phyloP scores from a whole-genome alignment of 2,329 filamentous ascomycete species.

The Ascosphaera acerosa region DNA sequence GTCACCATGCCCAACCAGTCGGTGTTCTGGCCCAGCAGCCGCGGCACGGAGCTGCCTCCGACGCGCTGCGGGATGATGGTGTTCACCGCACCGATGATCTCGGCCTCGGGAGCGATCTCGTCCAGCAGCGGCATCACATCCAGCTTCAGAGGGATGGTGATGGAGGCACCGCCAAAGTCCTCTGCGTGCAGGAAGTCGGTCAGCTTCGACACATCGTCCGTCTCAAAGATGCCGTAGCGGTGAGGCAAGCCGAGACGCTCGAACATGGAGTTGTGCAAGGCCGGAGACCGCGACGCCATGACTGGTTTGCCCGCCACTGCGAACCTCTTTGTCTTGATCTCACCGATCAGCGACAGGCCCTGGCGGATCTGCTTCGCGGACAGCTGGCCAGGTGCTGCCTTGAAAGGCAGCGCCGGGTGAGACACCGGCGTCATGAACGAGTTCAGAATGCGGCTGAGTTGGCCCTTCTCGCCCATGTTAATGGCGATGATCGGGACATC shows the following conservation, averaged over 20 bases:
- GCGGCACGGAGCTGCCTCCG: constrained; percentile 16
- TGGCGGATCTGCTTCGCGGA: constrained; percentile 71
- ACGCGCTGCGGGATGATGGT: constrained; percentile 45
- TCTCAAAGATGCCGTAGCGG: constrained; percentile 52
- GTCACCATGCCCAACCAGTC: constrained; percentile 86
- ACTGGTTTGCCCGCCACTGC: constrained; percentile 78
- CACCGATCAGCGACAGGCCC: constrained; percentile 52
- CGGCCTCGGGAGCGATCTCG: constrained; percentile 51
- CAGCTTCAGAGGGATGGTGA: constrained; percentile 86
- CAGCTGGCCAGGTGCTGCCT: constrained; percentile 80
- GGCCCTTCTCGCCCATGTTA: constrained; percentile 78
- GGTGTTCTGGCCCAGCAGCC: constrained; percentile 69
- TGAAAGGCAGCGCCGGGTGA: constrained; percentile 69
- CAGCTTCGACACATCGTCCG: constrained; percentile 35
- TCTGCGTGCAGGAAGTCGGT: constrained; percentile 38
- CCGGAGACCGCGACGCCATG: constrained; percentile 55
- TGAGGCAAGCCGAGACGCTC: constrained; percentile 54
- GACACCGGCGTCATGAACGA: constrained; percentile 85
- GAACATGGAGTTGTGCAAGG: constrained; percentile 76
- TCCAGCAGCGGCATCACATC: constrained; percentile 67
- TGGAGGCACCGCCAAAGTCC: constrained; percentile 75
- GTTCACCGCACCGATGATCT: constrained; percentile 76
- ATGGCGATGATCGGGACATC: constrained; percentile 73
- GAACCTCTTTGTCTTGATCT: constrained; percentile 51
- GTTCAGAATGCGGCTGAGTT: constrained; percentile 76